phyloP scores from a whole-genome alignment of 2,329 filamentous ascomycete genomes.

The Paraconiothyrium brasiliense region DNA sequence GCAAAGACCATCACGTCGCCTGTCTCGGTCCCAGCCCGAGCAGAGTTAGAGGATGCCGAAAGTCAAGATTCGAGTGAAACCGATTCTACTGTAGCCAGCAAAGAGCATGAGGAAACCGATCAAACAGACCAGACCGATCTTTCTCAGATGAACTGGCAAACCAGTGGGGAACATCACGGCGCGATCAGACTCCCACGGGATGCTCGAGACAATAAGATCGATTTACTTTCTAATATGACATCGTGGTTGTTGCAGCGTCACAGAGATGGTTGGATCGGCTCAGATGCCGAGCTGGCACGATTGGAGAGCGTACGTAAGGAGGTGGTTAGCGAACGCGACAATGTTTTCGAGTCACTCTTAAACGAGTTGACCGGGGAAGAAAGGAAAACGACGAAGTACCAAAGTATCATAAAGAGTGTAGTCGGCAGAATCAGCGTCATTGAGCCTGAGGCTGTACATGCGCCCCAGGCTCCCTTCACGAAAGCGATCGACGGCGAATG shows the following conservation, averaged over 20 bases:
- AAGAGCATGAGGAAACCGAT: slow-evolving; percentile 4
- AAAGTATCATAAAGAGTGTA: slow-evolving; percentile 8
- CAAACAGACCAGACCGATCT: slow-evolving; percentile 11
- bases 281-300: slow-evolving; percentile 4
- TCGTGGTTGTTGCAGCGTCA: slow-evolving; percentile 10
- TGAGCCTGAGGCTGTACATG: slow-evolving; percentile 4
- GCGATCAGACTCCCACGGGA: background rate
- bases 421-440: slow-evolving; percentile 8
- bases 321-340: slow-evolving; percentile 1
- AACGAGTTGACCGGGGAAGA: slow-evolving; percentile 7
- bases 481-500: slow-evolving; percentile 14
- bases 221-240: slow-evolving; percentile 10
- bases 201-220: slow-evolving; percentile 4
- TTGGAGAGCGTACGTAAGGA: slow-evolving; percentile 12
- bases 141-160: slow-evolving; percentile 5
- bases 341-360: slow-evolving; percentile 12
- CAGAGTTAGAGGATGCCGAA: background rate
- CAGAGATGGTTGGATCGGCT: slow-evolving; percentile 11
- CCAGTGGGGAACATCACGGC: background rate
- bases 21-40: background rate
- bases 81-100: slow-evolving; percentile 6
- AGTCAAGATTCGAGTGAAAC: slow-evolving; percentile 14
- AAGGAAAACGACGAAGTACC: slow-evolving; percentile 8
- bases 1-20: background rate
- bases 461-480: slow-evolving; percentile 7